Evolutionary conservation across 352 stramenopile genomes (phyloP).

Genomic region (Paralagenidium karlingii): DNA sequence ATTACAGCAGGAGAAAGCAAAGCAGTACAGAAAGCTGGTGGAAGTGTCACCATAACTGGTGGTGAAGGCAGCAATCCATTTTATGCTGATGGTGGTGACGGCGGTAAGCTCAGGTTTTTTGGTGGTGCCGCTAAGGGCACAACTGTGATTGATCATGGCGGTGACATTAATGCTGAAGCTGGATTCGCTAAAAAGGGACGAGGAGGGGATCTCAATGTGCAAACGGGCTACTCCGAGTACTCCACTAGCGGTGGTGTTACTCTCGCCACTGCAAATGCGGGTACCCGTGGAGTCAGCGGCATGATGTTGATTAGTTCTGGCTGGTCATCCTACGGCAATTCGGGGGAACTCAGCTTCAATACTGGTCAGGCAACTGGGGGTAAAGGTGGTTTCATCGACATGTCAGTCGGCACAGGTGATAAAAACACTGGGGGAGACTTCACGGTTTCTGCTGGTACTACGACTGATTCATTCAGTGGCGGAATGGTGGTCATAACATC

Average conservation of each 20-base stretch:
- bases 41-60: conserved; percentile 34
- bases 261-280: conserved; percentile 39
- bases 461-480: conserved; percentile 35
- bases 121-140: conserved; percentile 74
- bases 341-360: conserved; percentile 39
- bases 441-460: conserved; percentile 48
- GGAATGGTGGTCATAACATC: conserved; percentile 41
- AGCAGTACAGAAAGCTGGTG: conserved; percentile 19
- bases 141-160: conserved; percentile 46
- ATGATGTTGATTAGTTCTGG: conserved; percentile 37
- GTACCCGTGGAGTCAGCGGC: conserved; percentile 37
- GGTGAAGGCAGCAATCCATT: conserved; percentile 42
- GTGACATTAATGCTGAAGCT: conserved; percentile 50
- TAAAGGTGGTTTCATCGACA: conserved; percentile 40
- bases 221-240: conserved; percentile 34
- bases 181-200: conserved; percentile 46
- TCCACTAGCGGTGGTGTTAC: conserved; percentile 39
- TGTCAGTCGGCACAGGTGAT: conserved; percentile 40
- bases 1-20: conserved; percentile 53
- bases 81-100: conserved; percentile 71
- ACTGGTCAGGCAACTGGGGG: conserved; percentile 38
- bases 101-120: conserved; percentile 74
- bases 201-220: conserved; percentile 32
- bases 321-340: conserved; percentile 39
- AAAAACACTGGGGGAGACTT: conserved; percentile 38